phyloP scores from a whole-genome alignment of 2,329 filamentous ascomycete species.

The Exophiala calicioides region DNA sequence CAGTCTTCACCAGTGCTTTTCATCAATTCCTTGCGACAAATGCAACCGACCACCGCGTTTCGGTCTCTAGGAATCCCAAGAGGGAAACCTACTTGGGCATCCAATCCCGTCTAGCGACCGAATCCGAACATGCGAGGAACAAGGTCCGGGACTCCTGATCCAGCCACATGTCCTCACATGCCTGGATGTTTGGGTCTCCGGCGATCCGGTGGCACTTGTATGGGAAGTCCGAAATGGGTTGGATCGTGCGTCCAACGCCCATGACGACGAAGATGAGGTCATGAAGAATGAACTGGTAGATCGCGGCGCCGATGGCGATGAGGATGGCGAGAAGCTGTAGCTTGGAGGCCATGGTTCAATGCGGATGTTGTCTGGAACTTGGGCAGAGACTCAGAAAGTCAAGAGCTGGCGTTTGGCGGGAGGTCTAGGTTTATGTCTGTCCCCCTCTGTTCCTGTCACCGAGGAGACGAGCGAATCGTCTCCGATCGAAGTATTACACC shows the following conservation, averaged over 20 bases:
- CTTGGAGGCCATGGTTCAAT: slow-evolving; percentile 11
- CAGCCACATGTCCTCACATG: slow-evolving; percentile 37
- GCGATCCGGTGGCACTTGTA: slow-evolving; percentile 32
- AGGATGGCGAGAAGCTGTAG: slow-evolving; percentile 13
- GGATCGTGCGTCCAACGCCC: slow-evolving; percentile 36
- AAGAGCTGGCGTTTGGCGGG: no score
- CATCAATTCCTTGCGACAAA: no score
- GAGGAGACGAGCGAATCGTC: no score
- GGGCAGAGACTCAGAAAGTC: no score
- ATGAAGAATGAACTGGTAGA: slow-evolving; percentile 36
- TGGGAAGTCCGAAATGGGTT: slow-evolving; percentile 37
- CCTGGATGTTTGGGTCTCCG: slow-evolving; percentile 34
- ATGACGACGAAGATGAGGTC: slow-evolving; percentile 34
- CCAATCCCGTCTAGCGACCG: slow-evolving; percentile 30
- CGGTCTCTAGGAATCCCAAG: not conserved
- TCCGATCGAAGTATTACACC: no score
- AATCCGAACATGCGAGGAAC: slow-evolving; percentile 33
- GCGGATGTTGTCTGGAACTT: not conserved
- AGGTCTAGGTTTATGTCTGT: no score
- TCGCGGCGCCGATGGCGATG: slow-evolving; percentile 27
- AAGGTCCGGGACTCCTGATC: slow-evolving; percentile 32
- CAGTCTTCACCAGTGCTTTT: no score
- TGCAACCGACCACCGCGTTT: no score
- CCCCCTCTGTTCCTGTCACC: no score
- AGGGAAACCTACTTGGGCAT: slow-evolving; percentile 28